Base-by-base conservation (phyloP, 2,329 filamentous ascomycete genomes). In the Chaetomium globosum region DNA sequence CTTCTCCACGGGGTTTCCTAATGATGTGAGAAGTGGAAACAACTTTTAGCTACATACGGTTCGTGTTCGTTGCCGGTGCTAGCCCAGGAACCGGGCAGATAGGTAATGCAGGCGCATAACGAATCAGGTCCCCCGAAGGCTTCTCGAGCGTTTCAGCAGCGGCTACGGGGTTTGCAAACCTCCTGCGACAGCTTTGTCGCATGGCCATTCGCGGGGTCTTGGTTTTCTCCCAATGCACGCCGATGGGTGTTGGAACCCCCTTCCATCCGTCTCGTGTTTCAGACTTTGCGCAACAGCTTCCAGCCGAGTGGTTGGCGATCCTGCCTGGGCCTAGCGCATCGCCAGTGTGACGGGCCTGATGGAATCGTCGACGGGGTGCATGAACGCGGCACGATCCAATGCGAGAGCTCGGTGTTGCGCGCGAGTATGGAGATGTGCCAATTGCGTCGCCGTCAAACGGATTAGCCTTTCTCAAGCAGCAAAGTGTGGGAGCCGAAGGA, bases 381-480 rank as follows among this genome's bases (percentile, higher is more conserved):
- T 70, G 66, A 71, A 67, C 60, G 63, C 55, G 61, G 66, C 64
- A 49, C 64, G 52, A 65, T 65, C 69, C 68, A 72, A 72, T 72
- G 67, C 63, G 48, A 52, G 56, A 39, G 23, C 51, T 33, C 63
- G 49, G 30, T 52, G 57, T 69, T 61, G 70, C 70, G 67, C 71
- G 68, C 71, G 68, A 53, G 13, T 52, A 52, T 10, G 49, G 3
- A 43, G 39, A 19, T 16, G 19, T 48, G 46, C 49, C 49, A 28
- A 28, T 39, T 62, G 52, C 52, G 52, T 16, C 5, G 39, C 39
- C 16, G 16, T 43, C 16, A 19, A n/a, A 43, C 39, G 13, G 39
- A 43, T 43, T 43, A 16, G 39, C 5, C 39, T 19, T n/a, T 43
- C 16, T 43, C 16, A n/a, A n/a, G 39, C 39, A 16, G 39, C 39